These are phyloP conservation scores for Chrysoporthe austroafricana DNA, from an alignment of 2,329 filamentous ascomycete genomes.

Conservation along the genomic window DNA sequence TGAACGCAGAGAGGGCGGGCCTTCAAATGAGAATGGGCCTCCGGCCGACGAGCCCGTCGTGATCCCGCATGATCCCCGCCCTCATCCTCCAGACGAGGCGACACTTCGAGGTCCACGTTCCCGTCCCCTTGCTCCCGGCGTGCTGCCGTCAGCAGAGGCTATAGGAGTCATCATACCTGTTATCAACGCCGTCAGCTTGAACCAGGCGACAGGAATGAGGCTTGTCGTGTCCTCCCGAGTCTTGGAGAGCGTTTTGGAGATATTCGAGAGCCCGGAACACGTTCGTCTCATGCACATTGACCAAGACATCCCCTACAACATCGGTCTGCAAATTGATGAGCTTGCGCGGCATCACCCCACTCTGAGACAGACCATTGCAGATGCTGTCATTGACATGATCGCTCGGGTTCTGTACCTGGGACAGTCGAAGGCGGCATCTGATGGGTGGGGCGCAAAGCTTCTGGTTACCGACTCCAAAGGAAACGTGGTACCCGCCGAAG, in stretches of 20 bases:
- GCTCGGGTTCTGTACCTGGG: conserved; percentile 78
- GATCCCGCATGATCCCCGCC: conserved; percentile 45
- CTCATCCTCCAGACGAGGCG: conserved; percentile 58
- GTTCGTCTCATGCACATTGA: conserved; percentile 83
- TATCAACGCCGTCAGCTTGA: conserved; percentile 92
- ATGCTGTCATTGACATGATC: conserved; percentile 88
- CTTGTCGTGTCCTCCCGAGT: conserved; percentile 84
- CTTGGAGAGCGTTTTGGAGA: conserved; percentile 86
- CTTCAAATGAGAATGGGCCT: conserved; percentile 37
- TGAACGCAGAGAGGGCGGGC: conserved; percentile 30
- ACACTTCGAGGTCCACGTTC: conserved; percentile 50
- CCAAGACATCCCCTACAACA: conserved; percentile 66
- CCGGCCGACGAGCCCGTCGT: conserved; percentile 44
- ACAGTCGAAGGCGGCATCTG: conserved; percentile 67
- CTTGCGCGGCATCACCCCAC: conserved; percentile 90
- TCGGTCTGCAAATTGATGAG: conserved; percentile 91
- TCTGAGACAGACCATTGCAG: conserved; percentile 78
- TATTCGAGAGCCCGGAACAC: conserved; percentile 93
- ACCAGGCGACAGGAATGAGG: conserved; percentile 76
- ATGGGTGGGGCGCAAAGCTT: conserved; percentile 79
- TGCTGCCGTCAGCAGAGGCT: conserved; percentile 85
- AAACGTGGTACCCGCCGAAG: conserved; percentile 61
- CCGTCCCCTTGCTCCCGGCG: conserved; percentile 65
- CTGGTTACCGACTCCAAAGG: conserved; percentile 64
- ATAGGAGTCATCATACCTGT: conserved; percentile 85